A percentile compares a stretch with the other conserved stretches of the same genome.
phyloP scores from a whole-genome alignment of 345 rosid species.

The Mallotus nudiflorus region DNA sequence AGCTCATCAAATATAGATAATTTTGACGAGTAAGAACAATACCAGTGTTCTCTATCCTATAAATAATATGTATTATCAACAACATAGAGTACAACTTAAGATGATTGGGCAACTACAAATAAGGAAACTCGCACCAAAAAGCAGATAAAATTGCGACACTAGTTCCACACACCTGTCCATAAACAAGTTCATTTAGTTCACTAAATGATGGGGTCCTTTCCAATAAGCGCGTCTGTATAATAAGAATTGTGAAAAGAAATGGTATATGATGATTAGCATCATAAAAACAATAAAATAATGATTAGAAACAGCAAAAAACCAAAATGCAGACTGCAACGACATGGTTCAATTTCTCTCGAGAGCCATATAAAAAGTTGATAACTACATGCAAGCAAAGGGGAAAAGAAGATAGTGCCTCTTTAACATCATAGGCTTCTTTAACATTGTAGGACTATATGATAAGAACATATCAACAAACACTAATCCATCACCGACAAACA shows the following conservation, averaged over 20 bases:
- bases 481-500: not conserved
- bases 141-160: not conserved
- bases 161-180: conserved; percentile 74
- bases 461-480: not conserved
- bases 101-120: no score
- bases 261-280: conserved; percentile 16
- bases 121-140: no score
- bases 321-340: no score
- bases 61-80: not conserved
- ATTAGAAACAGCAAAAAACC: conserved; percentile 6
- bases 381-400: not conserved
- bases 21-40: not conserved
- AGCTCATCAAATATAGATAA: not conserved
- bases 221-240: conserved; percentile 65
- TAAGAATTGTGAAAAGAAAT: conserved; percentile 19
- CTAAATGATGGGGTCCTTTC: conserved; percentile 94
- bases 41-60: not conserved
- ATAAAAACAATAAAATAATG: not conserved
- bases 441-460: not conserved
- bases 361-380: not conserved
- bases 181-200: conserved; percentile 89
- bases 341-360: no score
- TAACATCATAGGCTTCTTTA: no score
- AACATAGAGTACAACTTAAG: no score
- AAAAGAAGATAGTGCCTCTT: not conserved